These are phyloP conservation scores for Escovopsis weberi DNA, from an alignment of 2,329 filamentous ascomycete species.

Conservation along the genomic window DNA sequence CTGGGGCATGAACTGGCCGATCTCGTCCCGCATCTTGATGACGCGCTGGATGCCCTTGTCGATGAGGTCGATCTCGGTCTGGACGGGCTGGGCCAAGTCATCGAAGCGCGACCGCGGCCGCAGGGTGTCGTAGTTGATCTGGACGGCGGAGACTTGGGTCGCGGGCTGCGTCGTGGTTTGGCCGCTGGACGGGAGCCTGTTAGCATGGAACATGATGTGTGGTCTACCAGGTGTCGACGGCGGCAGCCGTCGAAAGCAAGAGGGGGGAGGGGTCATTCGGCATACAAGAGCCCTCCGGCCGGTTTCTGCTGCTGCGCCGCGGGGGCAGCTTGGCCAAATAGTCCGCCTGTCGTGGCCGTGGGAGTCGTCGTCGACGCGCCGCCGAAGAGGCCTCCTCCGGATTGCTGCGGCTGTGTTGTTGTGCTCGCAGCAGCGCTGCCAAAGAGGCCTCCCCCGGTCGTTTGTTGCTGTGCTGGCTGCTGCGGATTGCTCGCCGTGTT, in stretches of 20 bases:
- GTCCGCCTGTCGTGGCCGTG: constrained; percentile 9
- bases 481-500: constrained; percentile 12
- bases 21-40: constrained; percentile 63
- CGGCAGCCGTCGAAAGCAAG: background rate
- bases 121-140: constrained; percentile 65
- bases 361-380: constrained; percentile 8
- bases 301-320: constrained; percentile 22
- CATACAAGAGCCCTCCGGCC: constrained; percentile 19
- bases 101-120: constrained; percentile 83
- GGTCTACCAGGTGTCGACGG: too few species aligned
- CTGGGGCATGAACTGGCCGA: constrained; percentile 51
- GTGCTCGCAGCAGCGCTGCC: constrained; percentile 13
- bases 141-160: constrained; percentile 52
- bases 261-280: too few species aligned
- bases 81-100: constrained; percentile 70
- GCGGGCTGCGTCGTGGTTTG: constrained; percentile 16
- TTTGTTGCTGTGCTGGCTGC: constrained; percentile 14
- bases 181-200: too few species aligned
- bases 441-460: constrained; percentile 18
- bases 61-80: constrained; percentile 61
- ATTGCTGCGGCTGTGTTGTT: constrained; percentile 7
- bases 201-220: constrained; percentile 7
- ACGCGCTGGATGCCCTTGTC: constrained; percentile 71
- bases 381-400: constrained; percentile 14
- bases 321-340: constrained; percentile 21